phyloP scores from a whole-genome alignment of 176 grass and related monocot genomes.

The Phragmites australis region DNA sequence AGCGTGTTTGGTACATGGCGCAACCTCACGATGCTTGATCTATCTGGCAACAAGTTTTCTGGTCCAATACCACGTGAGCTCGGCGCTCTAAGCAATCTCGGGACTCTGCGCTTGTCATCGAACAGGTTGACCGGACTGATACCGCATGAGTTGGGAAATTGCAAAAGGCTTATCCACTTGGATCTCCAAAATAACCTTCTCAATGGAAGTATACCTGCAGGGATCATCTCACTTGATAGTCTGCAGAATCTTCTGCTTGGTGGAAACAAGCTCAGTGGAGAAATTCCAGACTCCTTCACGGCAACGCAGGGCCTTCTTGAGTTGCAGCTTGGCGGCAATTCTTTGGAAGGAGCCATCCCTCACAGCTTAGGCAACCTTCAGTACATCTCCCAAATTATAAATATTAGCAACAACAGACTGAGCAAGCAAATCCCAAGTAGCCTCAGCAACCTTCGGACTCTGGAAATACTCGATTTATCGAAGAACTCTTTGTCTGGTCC shows the following conservation, averaged over 20 bases:
- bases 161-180: conserved; percentile 27
- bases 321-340: conserved; percentile 50
- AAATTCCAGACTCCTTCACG: conserved; percentile 52
- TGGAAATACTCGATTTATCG: conserved; percentile 56
- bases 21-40: conserved; percentile 56
- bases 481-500: conserved; percentile 40
- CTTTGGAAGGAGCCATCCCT: conserved; percentile 48
- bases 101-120: conserved; percentile 31
- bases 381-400: conserved; percentile 34
- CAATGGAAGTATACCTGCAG: conserved; percentile 45
- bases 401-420: conserved; percentile 50
- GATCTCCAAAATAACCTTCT: conserved; percentile 48
- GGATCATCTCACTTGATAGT: conserved; percentile 25
- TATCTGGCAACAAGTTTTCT: conserved; percentile 45
- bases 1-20: conserved; percentile 33
- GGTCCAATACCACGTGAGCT: conserved; percentile 53
- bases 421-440: conserved; percentile 44
- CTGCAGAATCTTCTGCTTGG: conserved; percentile 46
- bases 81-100: conserved; percentile 32
- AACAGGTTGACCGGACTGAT: conserved; percentile 49
- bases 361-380: conserved; percentile 47
- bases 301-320: conserved; percentile 38
- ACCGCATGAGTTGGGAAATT: conserved; percentile 36
- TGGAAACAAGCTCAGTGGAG: conserved; percentile 42
- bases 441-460: conserved; percentile 47